phyloP scores from a whole-genome alignment of 2,329 filamentous ascomycete genomes.

The Calonectria multiphialidica region DNA sequence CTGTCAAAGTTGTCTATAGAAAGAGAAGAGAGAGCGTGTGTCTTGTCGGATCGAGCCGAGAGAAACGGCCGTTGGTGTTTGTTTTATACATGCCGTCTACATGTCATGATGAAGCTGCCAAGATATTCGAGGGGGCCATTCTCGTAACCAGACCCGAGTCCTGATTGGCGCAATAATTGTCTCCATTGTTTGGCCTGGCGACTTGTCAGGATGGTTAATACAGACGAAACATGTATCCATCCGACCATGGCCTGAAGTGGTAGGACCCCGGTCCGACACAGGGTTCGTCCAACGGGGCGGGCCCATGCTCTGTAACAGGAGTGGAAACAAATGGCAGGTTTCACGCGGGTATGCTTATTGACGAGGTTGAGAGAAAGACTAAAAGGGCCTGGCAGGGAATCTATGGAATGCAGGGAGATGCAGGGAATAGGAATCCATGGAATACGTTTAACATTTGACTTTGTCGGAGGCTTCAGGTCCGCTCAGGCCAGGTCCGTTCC shows the following conservation, averaged over 20 bases:
- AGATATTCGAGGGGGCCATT: neutral
- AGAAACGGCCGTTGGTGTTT: neutral
- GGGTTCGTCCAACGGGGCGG: neutral
- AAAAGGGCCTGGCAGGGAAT: neutral
- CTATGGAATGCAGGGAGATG: no score
- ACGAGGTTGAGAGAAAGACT: neutral
- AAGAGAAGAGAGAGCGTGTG: neutral
- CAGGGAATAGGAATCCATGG: neutral
- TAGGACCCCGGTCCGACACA: neutral
- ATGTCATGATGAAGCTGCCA: constrained; percentile 5
- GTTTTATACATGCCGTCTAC: constrained; percentile 10
- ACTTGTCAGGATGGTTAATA: constrained; percentile 9
- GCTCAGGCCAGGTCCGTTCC: neutral
- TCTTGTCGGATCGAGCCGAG: neutral
- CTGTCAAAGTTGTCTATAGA: neutral
- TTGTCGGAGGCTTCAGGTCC: neutral
- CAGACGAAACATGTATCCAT: constrained; percentile 20
- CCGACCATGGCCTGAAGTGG: neutral
- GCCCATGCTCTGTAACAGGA: neutral
- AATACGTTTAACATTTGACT: neutral
- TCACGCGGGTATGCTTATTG: constrained; percentile 1
- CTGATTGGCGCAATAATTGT: constrained; percentile 22
- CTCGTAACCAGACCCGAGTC: neutral
- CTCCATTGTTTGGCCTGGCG: neutral
- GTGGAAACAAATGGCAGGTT: neutral